Evolutionary conservation across 2,329 filamentous ascomycete species (phyloP).

Genomic region (Penicillium griseofulvum): DNA sequence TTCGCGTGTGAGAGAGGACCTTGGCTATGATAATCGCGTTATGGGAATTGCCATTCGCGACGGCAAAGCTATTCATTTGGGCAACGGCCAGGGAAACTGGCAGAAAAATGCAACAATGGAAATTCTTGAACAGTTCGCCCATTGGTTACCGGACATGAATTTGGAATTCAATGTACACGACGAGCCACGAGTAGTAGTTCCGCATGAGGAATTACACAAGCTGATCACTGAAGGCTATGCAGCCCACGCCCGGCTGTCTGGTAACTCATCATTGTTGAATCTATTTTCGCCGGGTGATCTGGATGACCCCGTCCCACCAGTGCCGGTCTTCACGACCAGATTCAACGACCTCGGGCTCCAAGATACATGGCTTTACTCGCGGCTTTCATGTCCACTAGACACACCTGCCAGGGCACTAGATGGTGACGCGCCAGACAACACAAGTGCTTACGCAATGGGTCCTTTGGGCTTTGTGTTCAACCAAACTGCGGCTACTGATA

Average conservation of each 20-base stretch:
- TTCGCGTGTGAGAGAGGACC: slow-evolving; percentile 8
- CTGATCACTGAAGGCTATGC: slow-evolving; percentile 51
- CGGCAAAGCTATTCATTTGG: slow-evolving; percentile 4
- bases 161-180: slow-evolving; percentile 87
- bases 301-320: background rate
- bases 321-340: background rate
- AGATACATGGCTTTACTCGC: slow-evolving; percentile 14
- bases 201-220: slow-evolving; percentile 67
- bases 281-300: background rate
- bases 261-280: background rate
- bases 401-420: slow-evolving; percentile 7
- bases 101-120: slow-evolving; percentile 56
- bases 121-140: slow-evolving; percentile 71
- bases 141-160: slow-evolving; percentile 80
- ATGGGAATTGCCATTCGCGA: slow-evolving; percentile 10
- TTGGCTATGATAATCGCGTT: slow-evolving; percentile 4
- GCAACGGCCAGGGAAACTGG: slow-evolving; percentile 50
- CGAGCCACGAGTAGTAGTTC: slow-evolving; percentile 76
- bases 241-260: slow-evolving; percentile 8
- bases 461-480: slow-evolving; percentile 13
- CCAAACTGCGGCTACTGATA: slow-evolving; percentile 9
- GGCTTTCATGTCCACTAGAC: slow-evolving; percentile 15
- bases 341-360: slow-evolving; percentile 11
- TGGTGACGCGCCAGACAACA: slow-evolving; percentile 1
- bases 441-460: background rate